Evolutionary conservation across 805 yeast species (phyloP).

Genomic region (Saccharomycopsis fodiens): DNA sequence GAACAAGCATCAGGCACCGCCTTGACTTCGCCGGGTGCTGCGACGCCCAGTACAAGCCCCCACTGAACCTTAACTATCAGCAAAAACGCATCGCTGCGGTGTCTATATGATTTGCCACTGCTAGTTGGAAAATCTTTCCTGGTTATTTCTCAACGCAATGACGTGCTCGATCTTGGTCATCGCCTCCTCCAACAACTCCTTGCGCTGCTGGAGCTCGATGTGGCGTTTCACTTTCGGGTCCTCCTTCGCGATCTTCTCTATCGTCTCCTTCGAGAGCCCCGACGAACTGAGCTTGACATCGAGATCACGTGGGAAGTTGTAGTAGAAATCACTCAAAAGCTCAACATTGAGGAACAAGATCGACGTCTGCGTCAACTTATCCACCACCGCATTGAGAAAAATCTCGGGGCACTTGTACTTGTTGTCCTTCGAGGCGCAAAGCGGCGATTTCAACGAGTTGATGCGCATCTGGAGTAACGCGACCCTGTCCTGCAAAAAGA

Average conservation of each 20-base stretch:
- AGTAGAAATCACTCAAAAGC: conserved; percentile 86
- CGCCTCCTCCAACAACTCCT: conserved; percentile 80
- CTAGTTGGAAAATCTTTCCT: not conserved
- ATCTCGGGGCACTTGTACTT: conserved; percentile 93
- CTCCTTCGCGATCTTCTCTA: conserved; percentile 87
- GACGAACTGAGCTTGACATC: conserved; percentile 63
- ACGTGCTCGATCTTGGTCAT: conserved; percentile 63
- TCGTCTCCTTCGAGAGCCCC: conserved; percentile 57
- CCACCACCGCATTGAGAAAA: conserved; percentile 85
- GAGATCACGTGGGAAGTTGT: conserved; percentile 90
- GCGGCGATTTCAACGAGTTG: conserved; percentile 63
- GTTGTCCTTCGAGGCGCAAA: conserved; percentile 71
- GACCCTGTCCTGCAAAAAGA: conserved; percentile 68
- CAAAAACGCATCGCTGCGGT: too few species aligned
- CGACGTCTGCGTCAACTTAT: conserved; percentile 87
- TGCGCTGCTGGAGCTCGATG: conserved; percentile 88
- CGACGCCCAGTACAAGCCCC: too few species aligned
- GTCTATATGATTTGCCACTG: too few species aligned
- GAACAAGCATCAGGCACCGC: too few species aligned
- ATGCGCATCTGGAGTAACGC: conserved; percentile 66
- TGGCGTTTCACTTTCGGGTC: conserved; percentile 88
- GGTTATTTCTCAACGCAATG: conserved; percentile 17
- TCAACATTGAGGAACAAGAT: conserved; percentile 91
- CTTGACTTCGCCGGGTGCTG: too few species aligned
- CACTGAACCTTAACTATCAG: too few species aligned